phyloP scores from a whole-genome alignment of 129 eudicot genomes.

The Flaveria linearis region DNA sequence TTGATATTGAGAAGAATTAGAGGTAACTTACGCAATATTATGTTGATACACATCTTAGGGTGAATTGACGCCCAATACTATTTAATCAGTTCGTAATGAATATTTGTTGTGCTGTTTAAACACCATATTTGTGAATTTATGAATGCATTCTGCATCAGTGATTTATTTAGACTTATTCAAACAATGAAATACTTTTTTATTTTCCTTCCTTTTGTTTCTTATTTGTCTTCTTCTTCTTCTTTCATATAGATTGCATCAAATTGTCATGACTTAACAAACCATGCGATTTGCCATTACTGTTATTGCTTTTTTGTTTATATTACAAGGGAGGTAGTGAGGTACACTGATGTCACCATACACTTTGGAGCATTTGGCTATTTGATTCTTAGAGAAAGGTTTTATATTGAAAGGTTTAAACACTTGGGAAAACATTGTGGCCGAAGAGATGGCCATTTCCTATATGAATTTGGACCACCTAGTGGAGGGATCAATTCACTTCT shows the following conservation, averaged over 20 bases:
- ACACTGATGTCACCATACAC: not conserved
- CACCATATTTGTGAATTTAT: not conserved
- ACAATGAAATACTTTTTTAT: not conserved
- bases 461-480: slow-evolving; percentile 8
- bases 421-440: not conserved
- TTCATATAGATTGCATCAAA: not conserved
- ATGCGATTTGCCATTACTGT: not conserved
- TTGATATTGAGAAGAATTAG: slow-evolving; percentile 16
- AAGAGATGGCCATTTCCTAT: not conserved
- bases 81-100: not conserved
- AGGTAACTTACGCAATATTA: not conserved
- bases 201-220: not conserved
- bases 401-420: not conserved
- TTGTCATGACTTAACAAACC: slow-evolving; percentile 3
- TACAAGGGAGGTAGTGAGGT: not conserved
- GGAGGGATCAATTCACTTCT: not conserved
- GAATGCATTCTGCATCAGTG: not conserved
- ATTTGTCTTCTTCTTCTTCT: not conserved
- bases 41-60: slow-evolving; percentile 6
- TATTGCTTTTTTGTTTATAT: not conserved
- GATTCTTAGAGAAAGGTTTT: too few relatives aligned
- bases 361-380: slow-evolving; percentile 6
- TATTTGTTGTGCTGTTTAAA: slow-evolving; percentile 4
- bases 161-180: not conserved
- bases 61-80: not conserved